phyloP scores from a whole-genome alignment of 306 rosid genomes.

The Argentina anserina region DNA sequence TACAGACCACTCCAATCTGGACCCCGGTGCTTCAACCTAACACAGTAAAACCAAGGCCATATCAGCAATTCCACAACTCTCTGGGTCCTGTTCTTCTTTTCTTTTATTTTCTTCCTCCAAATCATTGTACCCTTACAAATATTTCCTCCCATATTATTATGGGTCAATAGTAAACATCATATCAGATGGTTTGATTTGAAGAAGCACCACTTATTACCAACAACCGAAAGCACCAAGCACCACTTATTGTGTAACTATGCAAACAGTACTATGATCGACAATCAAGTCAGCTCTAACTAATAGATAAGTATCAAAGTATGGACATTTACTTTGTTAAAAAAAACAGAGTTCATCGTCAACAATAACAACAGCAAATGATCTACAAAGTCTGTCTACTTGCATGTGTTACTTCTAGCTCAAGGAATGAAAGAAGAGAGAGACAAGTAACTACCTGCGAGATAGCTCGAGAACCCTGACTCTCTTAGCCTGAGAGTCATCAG shows the following conservation, averaged over 20 bases:
- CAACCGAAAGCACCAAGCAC: neutral
- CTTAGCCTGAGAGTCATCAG: slow-evolving; percentile 77
- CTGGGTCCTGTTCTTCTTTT: neutral
- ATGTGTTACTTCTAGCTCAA: neutral
- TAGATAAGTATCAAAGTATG: neutral
- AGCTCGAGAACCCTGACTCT: slow-evolving; percentile 85
- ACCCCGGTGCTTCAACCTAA: slow-evolving; percentile 95
- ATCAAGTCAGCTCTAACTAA: neutral
- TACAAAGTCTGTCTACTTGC: no score
- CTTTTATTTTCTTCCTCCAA: neutral
- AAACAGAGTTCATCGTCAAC: neutral
- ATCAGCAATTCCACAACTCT: slow-evolving; percentile 1
- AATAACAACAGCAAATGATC: neutral
- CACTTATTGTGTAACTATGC: neutral
- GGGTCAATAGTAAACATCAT: neutral
- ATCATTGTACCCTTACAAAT: neutral
- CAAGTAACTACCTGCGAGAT: slow-evolving; percentile 32
- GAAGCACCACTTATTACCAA: neutral
- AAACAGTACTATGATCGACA: neutral
- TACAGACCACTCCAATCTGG: slow-evolving; percentile 98
- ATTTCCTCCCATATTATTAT: neutral
- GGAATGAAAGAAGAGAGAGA: neutral
- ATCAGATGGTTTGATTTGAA: neutral
- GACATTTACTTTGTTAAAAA: neutral
- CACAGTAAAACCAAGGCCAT: neutral